phyloP scores from a whole-genome alignment of 495 filamentous ascomycete genomes.

The Thermothielavioides terrestris region DNA sequence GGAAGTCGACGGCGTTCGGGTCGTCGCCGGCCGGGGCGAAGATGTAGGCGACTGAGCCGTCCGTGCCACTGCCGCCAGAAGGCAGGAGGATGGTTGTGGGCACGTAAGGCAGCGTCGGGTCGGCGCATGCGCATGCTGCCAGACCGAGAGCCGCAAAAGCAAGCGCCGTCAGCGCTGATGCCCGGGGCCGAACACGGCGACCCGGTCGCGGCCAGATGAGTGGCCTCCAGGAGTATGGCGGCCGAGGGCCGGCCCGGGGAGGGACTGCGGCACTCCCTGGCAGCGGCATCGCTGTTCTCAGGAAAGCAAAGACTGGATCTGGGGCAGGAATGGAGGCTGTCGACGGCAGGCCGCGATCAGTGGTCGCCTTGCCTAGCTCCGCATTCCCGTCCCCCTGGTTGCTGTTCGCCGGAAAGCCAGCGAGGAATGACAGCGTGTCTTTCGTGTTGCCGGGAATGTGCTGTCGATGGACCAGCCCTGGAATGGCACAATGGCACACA shows the following conservation, averaged over 20 bases:
- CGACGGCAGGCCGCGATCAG: neutral
- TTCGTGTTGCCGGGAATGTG: neutral
- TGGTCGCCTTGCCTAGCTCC: conserved; percentile 4
- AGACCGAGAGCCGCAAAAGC: neutral
- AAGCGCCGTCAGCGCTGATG: neutral
- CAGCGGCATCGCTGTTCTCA: conserved; percentile 2
- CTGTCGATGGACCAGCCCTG: neutral
- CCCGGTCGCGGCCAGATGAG: neutral
- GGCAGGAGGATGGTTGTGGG: conserved; percentile 58
- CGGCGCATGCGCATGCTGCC: neutral
- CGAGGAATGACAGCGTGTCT: neutral
- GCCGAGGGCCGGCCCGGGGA: neutral
- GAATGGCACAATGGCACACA: neutral
- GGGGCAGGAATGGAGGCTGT: neutral
- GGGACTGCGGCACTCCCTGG: neutral
- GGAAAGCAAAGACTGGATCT: neutral
- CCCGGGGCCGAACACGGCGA: neutral
- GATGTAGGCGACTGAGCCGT: conserved; percentile 45
- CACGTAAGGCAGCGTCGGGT: conserved; percentile 54
- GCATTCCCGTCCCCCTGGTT: neutral
- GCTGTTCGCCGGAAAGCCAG: neutral
- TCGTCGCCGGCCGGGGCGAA: conserved; percentile 40
- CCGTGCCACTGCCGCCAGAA: conserved; percentile 10
- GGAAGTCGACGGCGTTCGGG: conserved; percentile 37
- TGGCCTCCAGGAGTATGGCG: neutral